phyloP scores from a whole-genome alignment of 257 asterid genomes.

The Primulina eburnea region DNA sequence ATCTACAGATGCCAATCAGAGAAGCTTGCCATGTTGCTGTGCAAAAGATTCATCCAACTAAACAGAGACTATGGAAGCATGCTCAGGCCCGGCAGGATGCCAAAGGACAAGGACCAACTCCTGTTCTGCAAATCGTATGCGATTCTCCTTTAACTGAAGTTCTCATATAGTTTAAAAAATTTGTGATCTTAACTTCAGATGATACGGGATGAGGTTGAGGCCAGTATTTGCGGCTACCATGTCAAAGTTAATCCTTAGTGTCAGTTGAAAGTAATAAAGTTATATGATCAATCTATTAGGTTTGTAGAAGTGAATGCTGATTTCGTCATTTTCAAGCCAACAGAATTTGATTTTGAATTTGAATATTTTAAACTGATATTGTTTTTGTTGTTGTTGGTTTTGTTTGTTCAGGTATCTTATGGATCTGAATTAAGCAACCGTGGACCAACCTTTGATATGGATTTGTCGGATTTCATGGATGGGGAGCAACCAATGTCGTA shows the following conservation, averaged over 20 bases:
- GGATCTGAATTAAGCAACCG: conserved; percentile 98
- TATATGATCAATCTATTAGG: neutral
- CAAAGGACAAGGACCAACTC: conserved; percentile 65
- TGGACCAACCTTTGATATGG: conserved; percentile 99
- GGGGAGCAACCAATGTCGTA: conserved; percentile 74
- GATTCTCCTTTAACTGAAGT: conserved; percentile 1
- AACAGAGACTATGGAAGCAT: conserved; percentile 97
- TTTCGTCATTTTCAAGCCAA: neutral
- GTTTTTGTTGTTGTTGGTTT: neutral
- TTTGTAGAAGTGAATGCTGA: neutral
- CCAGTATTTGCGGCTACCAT: neutral
- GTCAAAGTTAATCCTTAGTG: neutral
- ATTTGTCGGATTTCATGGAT: conserved; percentile 86
- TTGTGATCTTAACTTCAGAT: neutral
- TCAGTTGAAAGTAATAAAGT: neutral
- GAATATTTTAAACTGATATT: neutral
- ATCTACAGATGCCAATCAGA: conserved; percentile 81
- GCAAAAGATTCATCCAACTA: conserved; percentile 80
- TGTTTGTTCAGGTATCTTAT: conserved; percentile 72
- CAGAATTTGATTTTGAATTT: neutral
- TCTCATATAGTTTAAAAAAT: neutral
- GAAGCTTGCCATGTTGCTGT: conserved; percentile 98
- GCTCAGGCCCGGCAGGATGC: conserved; percentile 87
- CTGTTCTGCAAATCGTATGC: conserved; percentile 92
- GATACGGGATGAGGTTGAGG: neutral